These are phyloP conservation scores for Cadophora malorum DNA, from an alignment of 2,329 filamentous ascomycete genomes.

Conservation along the genomic window DNA sequence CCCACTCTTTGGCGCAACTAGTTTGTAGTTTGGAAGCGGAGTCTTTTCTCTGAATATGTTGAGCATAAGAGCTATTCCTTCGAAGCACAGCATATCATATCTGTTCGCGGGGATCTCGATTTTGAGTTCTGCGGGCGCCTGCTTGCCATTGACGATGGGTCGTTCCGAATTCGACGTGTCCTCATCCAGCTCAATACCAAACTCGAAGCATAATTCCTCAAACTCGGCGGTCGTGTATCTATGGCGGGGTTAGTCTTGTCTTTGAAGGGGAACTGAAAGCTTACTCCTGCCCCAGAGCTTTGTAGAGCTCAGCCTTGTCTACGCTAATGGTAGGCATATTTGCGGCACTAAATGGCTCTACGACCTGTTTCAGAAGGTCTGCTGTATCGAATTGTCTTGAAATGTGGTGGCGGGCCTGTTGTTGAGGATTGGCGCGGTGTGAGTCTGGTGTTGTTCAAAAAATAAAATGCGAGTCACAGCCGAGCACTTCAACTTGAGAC, in stretches of 20 bases:
- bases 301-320: slow-evolving; percentile 94
- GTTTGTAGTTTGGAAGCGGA: slow-evolving; percentile 77
- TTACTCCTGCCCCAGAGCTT: slow-evolving; percentile 88
- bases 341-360: slow-evolving; percentile 37
- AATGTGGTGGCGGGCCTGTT: slow-evolving; percentile 4
- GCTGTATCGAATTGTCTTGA: background rate
- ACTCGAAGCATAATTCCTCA: slow-evolving; percentile 97
- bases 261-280: slow-evolving; percentile 47
- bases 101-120: slow-evolving; percentile 98
- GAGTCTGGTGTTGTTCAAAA: slow-evolving; percentile 31
- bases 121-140: slow-evolving; percentile 92
- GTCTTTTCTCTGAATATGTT: slow-evolving; percentile 89
- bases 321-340: slow-evolving; percentile 96
- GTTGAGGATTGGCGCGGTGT: slow-evolving; percentile 35
- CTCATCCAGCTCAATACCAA: slow-evolving; percentile 94
- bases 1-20: slow-evolving; percentile 74
- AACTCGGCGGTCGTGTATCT: slow-evolving; percentile 94
- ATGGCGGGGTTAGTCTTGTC: slow-evolving; percentile 41
- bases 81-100: slow-evolving; percentile 95
- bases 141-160: slow-evolving; percentile 76
- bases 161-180: slow-evolving; percentile 66
- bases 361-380: slow-evolving; percentile 23
- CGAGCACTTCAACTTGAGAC: slow-evolving; percentile 6
- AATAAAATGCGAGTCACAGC: slow-evolving; percentile 27
- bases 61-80: slow-evolving; percentile 93